Evolutionary conservation across 2,329 filamentous ascomycete genomes (phyloP).

Genomic region (Sodiomyces alkalinus): DNA sequence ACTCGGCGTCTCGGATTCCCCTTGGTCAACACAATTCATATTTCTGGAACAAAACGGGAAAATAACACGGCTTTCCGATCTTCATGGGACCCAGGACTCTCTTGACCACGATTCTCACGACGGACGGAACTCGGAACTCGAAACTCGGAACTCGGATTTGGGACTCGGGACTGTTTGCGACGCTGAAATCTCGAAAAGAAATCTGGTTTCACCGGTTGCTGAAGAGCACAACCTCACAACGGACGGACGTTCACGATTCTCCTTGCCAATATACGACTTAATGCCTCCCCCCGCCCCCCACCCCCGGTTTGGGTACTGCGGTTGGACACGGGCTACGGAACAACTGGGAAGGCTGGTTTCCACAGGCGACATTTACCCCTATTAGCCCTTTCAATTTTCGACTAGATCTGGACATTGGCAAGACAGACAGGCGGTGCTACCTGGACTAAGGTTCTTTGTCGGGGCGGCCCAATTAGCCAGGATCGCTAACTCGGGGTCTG

Average conservation of each 20-base stretch:
- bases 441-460: too few relatives aligned
- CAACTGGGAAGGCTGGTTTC: background rate
- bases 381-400: background rate
- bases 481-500: too few relatives aligned
- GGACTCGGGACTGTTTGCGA: too few relatives aligned
- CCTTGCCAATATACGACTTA: background rate
- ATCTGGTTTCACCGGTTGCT: too few relatives aligned
- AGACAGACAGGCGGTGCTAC: too few relatives aligned
- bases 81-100: too few relatives aligned
- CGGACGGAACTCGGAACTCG: conserved; percentile 1
- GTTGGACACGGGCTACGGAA: background rate
- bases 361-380: too few relatives aligned
- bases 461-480: too few relatives aligned
- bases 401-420: background rate
- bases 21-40: conserved; percentile 11
- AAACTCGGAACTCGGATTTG: too few relatives aligned
- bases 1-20: conserved; percentile 13
- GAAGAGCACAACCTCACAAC: too few relatives aligned
- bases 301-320: background rate
- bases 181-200: too few relatives aligned
- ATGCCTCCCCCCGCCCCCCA: too few relatives aligned
- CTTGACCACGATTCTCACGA: conserved; percentile 9
- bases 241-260: background rate
- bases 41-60: conserved; percentile 13
- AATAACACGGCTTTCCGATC: conserved; percentile 5